Percentiles rank a stretch among this genome's conserved stretches.
Conservation (phyloP, 352 stramenopile genomes). For the Pythium angustatum region DNA sequence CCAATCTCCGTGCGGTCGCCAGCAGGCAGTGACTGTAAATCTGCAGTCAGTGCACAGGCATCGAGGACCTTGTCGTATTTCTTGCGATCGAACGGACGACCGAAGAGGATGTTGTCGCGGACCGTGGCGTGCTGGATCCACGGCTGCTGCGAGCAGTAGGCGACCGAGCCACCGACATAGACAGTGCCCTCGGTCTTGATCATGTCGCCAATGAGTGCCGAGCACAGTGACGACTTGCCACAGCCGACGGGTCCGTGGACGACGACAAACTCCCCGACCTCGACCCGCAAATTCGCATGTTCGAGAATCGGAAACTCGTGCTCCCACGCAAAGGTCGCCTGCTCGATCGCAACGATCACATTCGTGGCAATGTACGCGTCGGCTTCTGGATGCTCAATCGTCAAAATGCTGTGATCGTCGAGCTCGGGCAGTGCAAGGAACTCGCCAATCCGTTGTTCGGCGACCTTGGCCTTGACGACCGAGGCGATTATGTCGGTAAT, state of each 20-base stretch:
- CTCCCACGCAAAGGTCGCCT: too few species aligned
- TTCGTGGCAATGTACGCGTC: too few species aligned
- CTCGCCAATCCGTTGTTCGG: too few species aligned
- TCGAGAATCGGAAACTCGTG: slow-evolving; percentile 28
- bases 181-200: slow-evolving; percentile 8
- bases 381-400: too few species aligned
- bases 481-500: slow-evolving; percentile 45
- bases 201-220: slow-evolving; percentile 91
- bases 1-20: slow-evolving; percentile 66
- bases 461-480: too few species aligned
- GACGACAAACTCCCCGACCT: slow-evolving; percentile 75
- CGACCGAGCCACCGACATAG: slow-evolving; percentile 36
- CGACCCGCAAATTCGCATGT: slow-evolving; percentile 64
- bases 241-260: slow-evolving; percentile 88
- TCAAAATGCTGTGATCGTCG: too few species aligned
- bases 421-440: too few species aligned
- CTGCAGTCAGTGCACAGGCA: slow-evolving; percentile 45
- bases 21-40: slow-evolving; percentile 49
- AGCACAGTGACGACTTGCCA: slow-evolving; percentile 93
- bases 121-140: slow-evolving; percentile 78
- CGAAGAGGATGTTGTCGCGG: slow-evolving; percentile 90
- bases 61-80: slow-evolving; percentile 49
- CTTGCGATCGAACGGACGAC: slow-evolving; percentile 36
- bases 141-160: slow-evolving; percentile 74
- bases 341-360: too few species aligned